Percentiles rank a stretch among this genome's conserved stretches.
These are phyloP conservation scores for Rhodotorula sp. DNA, from an alignment of 1,284 basidiomycete species.

Conservation along the genomic window DNA sequence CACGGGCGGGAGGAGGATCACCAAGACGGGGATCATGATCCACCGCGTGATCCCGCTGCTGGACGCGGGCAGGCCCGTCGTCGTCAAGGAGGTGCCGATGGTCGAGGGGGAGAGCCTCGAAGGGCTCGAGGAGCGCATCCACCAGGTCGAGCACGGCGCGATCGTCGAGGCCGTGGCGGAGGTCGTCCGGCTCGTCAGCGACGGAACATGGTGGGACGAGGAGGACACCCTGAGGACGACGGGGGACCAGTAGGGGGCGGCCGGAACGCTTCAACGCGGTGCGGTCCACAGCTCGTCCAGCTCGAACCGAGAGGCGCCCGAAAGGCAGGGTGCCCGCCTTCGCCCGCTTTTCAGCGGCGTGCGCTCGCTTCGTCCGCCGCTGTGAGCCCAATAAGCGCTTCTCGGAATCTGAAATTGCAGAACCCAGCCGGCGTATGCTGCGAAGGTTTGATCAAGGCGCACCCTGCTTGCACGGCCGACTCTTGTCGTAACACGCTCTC, in stretches of 20 bases:
- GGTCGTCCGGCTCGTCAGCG: constrained; percentile 10
- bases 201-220: constrained; percentile 31
- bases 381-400: too few relatives aligned
- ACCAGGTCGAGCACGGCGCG: constrained; percentile 81
- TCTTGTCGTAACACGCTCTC: too few relatives aligned
- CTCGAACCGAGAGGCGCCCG: too few relatives aligned
- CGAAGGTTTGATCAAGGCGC: too few relatives aligned
- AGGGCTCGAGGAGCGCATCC: constrained; percentile 75
- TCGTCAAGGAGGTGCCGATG: constrained; percentile 78
- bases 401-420: too few relatives aligned
- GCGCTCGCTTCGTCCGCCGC: too few relatives aligned
- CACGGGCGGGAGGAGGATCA: constrained; percentile 50
- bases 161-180: constrained; percentile 70
- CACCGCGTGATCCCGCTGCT: constrained; percentile 92
- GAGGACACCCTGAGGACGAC: background rate
- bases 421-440: too few relatives aligned
- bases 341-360: too few relatives aligned
- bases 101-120: constrained; percentile 68
- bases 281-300: too few relatives aligned
- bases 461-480: too few relatives aligned
- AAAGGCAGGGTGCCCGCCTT: too few relatives aligned
- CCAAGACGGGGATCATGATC: constrained; percentile 84
- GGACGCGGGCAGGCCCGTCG: constrained; percentile 83
- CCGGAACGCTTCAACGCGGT: too few relatives aligned
- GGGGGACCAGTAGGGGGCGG: background rate